These are phyloP conservation scores for Lachnellula occidentalis DNA, from an alignment of 2,329 filamentous ascomycete species.

Conservation along the genomic window DNA sequence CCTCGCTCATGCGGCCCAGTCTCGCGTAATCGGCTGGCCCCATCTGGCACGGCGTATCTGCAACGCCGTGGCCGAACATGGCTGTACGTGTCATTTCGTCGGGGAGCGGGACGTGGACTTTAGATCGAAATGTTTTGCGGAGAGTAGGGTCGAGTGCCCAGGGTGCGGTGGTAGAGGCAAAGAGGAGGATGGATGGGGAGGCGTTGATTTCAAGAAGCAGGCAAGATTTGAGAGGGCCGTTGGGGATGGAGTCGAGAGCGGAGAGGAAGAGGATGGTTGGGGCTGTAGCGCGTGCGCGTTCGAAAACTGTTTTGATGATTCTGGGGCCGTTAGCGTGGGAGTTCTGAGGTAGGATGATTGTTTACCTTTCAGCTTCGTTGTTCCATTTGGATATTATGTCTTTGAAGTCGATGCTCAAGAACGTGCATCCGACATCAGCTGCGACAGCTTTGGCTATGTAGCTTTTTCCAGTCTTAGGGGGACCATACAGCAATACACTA, in stretches of 20 bases:
- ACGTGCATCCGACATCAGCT: neutral
- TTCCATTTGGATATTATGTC: neutral
- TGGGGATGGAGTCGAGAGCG: neutral
- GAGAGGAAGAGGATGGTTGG: neutral
- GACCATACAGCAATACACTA: neutral
- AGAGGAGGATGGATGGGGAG: neutral
- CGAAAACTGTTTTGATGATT: neutral
- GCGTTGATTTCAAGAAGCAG: neutral
- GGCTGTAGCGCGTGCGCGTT: neutral
- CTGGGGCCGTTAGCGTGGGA: neutral
- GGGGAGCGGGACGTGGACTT: slow-evolving; percentile 6
- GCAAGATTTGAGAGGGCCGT: neutral
- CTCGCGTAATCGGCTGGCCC: neutral
- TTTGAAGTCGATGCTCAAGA: neutral
- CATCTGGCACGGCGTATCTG: neutral
- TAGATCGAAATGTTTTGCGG: slow-evolving; percentile 1
- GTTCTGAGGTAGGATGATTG: neutral
- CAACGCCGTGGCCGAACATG: slow-evolving; percentile 8
- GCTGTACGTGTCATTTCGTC: slow-evolving; percentile 2
- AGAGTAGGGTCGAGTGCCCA: slow-evolving; percentile 6
- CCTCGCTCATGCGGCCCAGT: neutral
- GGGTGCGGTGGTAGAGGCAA: slow-evolving; percentile 2
- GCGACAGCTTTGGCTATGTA: neutral
- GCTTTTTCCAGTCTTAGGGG: neutral
- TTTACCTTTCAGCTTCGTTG: neutral